Base-by-base conservation (phyloP, 208 protist genomes). In the Leishmania arabica region DNA sequence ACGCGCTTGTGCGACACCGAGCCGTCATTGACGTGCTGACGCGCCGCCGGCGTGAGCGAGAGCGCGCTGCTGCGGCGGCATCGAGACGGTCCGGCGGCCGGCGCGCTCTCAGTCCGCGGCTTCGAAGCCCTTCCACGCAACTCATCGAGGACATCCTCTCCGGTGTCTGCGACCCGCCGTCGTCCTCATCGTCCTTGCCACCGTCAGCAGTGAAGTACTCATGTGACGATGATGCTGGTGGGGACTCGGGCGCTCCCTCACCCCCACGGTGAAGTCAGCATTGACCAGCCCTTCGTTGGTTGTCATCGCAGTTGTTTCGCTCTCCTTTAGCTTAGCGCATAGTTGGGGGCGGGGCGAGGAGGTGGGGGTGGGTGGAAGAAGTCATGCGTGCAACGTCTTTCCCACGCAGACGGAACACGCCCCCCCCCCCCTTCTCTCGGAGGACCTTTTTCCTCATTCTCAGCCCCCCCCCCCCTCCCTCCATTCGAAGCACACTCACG, bases 11-110 rank as follows among this genome's bases (percentile, higher is more conserved):
- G 62, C 85, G 87, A 2, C 90, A 93, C 84, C 87, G 90, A 70
- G 86, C 84, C 42, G 90, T 89, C 7, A 86, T 93, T 40, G 88
- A 93, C 40, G 40, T 93, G 19, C 83, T 92, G 8, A 84, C 83
- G 45, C 86, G 87, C 13, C 68, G 75, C 75, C 82, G 75, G 8
- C 72, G 51, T 3, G 60, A 31, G 19, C 77, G 49, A 49, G 62
- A 82, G 66, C 37, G 27, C 7, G 54, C 47, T 37, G 73, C 40
- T 3, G 58, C 37, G 3, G 56, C 51, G 8, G 40, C 42, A 5
- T 13, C 49, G 58, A 62, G 58, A n/a, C 58, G 68, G 13, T 80
- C 81, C 17, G 53, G 68, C 62, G 75, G 64, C 24, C 37, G 42
- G 24, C 37, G 40, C 15, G 47, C 31, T 40, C 24, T 53, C 34